Evolutionary conservation across 2,329 filamentous ascomycete species (phyloP), one percentile per base, ranked within the genome.

Genomic region (Ramichloridium luteum): DNA sequence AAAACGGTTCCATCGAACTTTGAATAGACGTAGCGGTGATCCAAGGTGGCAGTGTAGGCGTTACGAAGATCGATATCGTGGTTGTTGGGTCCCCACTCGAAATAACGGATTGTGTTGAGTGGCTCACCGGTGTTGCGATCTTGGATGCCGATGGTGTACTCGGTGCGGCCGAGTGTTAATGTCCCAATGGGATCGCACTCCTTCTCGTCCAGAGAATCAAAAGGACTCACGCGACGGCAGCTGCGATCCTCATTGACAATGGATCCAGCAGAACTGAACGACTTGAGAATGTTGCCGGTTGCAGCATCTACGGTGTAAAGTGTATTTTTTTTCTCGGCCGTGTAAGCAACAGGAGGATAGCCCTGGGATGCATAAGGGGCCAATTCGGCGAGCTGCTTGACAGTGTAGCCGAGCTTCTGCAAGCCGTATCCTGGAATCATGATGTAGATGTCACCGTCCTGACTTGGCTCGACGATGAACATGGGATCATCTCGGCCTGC

Each of bases 41-140:
- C 86, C 52, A 86, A 77, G 1, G 85, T 84, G 8, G 66, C 61
- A 10, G 70, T 71, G 50, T 96, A 90, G 51, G 96, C 84, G 30
- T 72, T 72, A 47, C 84, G 77, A 5, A 98, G 72, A 53, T 98
- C 90, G 41, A 73, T 73, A 56, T 98, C 88, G 38, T 77, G 81
- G 37, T 80, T 92, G 56, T 98, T 98, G 10, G 86, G 82, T 1
- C 76, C 77, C 90, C 90, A 98, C 55, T 98, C 90, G 8, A 84
- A 80, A 52, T 92, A 98, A 43, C 76, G 86, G 45, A 98, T 72
- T 0, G 83, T 93, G 49, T 85, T 93, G 40, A 98, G 79, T 5
- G 74, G 72, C 37, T 78, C 72, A 2, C 79, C 77, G 3, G 74
- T 77, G 44, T 80, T 72, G 27, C 69, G 72, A 38, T 82, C 77